Percentiles rank a stretch among this genome's conserved stretches.
phyloP scores from a whole-genome alignment of 2,329 filamentous ascomycete genomes.

The Chaetomiaceae sp. region DNA sequence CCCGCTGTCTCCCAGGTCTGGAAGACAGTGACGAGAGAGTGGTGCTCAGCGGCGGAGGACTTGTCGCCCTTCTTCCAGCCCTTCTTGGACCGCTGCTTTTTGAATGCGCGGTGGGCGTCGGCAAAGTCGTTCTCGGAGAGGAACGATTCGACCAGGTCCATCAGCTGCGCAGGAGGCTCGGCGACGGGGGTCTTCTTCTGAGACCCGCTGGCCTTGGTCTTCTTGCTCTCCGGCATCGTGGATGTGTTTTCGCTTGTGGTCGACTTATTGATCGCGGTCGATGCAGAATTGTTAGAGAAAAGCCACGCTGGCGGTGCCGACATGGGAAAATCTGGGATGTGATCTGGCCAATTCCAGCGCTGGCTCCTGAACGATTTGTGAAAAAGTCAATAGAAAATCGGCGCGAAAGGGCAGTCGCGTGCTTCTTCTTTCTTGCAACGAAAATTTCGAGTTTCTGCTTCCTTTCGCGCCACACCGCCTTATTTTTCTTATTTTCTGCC shows the following conservation, averaged over 20 bases:
- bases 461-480: slow-evolving; percentile 16
- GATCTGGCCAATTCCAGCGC: background rate
- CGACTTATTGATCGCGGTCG: slow-evolving; percentile 1
- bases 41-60: slow-evolving; percentile 25
- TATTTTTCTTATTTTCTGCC: slow-evolving; percentile 20
- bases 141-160: slow-evolving; percentile 64
- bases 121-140: slow-evolving; percentile 61
- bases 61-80: slow-evolving; percentile 34
- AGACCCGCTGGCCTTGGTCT: slow-evolving; percentile 21
- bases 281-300: slow-evolving; percentile 24
- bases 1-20: slow-evolving; percentile 43
- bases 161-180: slow-evolving; percentile 52
- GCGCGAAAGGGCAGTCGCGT: background rate
- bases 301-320: slow-evolving; percentile 26
- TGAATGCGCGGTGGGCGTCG: slow-evolving; percentile 56
- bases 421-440: background rate
- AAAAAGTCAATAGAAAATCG: background rate
- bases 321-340: slow-evolving; percentile 17
- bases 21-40: slow-evolving; percentile 47
- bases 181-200: slow-evolving; percentile 17
- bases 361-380: background rate
- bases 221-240: slow-evolving; percentile 21
- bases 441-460: slow-evolving; percentile 9
- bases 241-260: background rate
- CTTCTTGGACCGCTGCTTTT: slow-evolving; percentile 55